Conservation (phyloP, 2,329 filamentous ascomycete species). For the Epichloe sp. region DNA sequence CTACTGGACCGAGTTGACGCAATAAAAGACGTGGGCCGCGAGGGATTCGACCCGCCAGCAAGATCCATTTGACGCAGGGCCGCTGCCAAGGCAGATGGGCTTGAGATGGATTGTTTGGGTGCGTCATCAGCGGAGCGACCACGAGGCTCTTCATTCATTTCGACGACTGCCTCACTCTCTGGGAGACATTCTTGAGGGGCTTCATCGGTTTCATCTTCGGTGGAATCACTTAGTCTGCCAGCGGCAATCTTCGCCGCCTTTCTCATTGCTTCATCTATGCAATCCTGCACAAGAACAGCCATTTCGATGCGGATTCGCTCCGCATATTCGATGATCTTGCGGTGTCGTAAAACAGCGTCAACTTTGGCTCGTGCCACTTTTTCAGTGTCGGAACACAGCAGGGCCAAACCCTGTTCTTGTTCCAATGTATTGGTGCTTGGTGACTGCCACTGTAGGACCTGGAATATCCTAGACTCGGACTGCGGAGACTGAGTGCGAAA, state of each 20-base stretch:
- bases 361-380: conserved; percentile 76
- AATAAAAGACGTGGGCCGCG: conserved; percentile 40
- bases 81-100: conserved; percentile 40
- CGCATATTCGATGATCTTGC: conserved; percentile 87
- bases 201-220: conserved; percentile 39
- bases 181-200: conserved; percentile 10
- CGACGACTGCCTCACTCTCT: conserved; percentile 6
- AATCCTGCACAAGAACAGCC: conserved; percentile 83
- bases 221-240: conserved; percentile 71
- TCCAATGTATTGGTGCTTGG: conserved; percentile 84
- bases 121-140: conserved; percentile 7
- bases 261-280: conserved; percentile 79
- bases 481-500: conserved; percentile 89
- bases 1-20: conserved; percentile 79
- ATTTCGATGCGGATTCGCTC: conserved; percentile 94
- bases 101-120: conserved; percentile 14
- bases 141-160: conserved; percentile 5
- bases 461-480: conserved; percentile 86
- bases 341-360: conserved; percentile 82
- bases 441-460: conserved; percentile 93
- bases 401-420: conserved; percentile 77
- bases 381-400: conserved; percentile 85
- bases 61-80: conserved; percentile 34
- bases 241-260: conserved; percentile 83
- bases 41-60: conserved; percentile 14